These are phyloP conservation scores for Colletotrichum camelliae DNA, from an alignment of 2,329 filamentous ascomycete genomes.

Conservation along the genomic window DNA sequence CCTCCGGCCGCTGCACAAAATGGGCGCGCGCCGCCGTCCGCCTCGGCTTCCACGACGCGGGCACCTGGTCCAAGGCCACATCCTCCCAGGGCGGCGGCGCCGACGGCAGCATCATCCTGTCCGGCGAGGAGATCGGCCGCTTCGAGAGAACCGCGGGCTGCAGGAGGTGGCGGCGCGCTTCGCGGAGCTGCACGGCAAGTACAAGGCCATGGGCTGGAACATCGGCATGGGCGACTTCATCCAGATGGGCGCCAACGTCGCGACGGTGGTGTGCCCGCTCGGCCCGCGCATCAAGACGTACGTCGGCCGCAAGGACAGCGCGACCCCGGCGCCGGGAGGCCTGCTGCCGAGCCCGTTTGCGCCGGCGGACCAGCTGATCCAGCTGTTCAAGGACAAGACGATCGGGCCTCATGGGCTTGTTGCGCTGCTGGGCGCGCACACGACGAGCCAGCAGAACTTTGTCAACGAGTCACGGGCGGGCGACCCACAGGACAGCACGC, in stretches of 20 bases:
- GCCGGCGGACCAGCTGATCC: slow-evolving; percentile 49
- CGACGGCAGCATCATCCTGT: slow-evolving; percentile 50
- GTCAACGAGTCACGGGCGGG: slow-evolving; percentile 44
- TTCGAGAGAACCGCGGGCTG: slow-evolving; percentile 55
- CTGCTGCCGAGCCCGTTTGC: slow-evolving; percentile 49
- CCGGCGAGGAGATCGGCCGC: slow-evolving; percentile 38
- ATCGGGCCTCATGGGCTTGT: slow-evolving; percentile 55
- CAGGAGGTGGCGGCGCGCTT: slow-evolving; percentile 46
- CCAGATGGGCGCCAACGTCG: slow-evolving; percentile 57
- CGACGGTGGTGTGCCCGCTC: slow-evolving; percentile 50
- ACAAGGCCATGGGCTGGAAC: slow-evolving; percentile 28
- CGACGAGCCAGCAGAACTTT: slow-evolving; percentile 53
- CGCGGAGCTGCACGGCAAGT: slow-evolving; percentile 44
- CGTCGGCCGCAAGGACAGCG: slow-evolving; percentile 55
- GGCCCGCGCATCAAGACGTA: slow-evolving; percentile 55
- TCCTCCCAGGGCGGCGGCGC: slow-evolving; percentile 43
- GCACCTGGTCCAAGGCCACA: slow-evolving; percentile 44
- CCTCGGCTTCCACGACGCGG: slow-evolving; percentile 55
- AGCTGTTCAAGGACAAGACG: slow-evolving; percentile 58
- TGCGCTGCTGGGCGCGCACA: slow-evolving; percentile 61
- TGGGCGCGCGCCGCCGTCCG: slow-evolving; percentile 50
- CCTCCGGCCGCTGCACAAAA: slow-evolving; percentile 45
- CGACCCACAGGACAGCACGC: slow-evolving; percentile 56
- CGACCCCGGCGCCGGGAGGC: slow-evolving; percentile 38
- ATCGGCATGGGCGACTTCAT: slow-evolving; percentile 60